A percentile compares a stretch with the other conserved stretches of the same genome.
Evolutionary conservation across 257 asterid genomes (phyloP).

Genomic region (Primulina tabacum): DNA sequence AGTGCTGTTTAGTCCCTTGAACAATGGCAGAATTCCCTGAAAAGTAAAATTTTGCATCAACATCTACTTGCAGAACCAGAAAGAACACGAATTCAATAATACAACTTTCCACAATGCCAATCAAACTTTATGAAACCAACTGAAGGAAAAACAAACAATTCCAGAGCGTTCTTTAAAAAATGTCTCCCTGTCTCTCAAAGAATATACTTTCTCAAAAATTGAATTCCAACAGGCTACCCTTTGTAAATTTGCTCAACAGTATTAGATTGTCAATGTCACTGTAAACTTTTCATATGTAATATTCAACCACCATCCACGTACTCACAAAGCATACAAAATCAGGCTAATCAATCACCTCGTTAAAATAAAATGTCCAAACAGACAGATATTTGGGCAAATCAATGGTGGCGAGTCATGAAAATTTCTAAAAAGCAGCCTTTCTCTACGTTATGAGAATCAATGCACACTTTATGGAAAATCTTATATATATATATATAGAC

Average conservation of each 20-base stretch:
- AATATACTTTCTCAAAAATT: neutral
- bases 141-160: constrained; percentile 2
- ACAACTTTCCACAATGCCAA: neutral
- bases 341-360: neutral
- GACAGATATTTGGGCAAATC: neutral
- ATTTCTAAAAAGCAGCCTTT: neutral
- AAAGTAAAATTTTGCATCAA: constrained; percentile 8
- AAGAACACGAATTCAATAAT: constrained; percentile 1
- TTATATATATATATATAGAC: neutral
- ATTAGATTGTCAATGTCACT: neutral
- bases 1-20: constrained; percentile 39
- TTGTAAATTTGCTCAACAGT: neutral
- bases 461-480: too few relatives aligned
- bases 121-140: neutral
- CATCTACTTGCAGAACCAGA: constrained; percentile 13
- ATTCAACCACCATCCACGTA: neutral
- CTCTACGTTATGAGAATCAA: neutral
- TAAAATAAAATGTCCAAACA: neutral
- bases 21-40: constrained; percentile 63
- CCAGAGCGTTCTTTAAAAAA: neutral
- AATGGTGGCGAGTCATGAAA: neutral
- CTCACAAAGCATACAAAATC: neutral
- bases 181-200: neutral
- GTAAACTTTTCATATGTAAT: neutral
- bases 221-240: neutral